phyloP scores from a whole-genome alignment of 2,329 filamentous ascomycete species.

The Cercospora sojina region DNA sequence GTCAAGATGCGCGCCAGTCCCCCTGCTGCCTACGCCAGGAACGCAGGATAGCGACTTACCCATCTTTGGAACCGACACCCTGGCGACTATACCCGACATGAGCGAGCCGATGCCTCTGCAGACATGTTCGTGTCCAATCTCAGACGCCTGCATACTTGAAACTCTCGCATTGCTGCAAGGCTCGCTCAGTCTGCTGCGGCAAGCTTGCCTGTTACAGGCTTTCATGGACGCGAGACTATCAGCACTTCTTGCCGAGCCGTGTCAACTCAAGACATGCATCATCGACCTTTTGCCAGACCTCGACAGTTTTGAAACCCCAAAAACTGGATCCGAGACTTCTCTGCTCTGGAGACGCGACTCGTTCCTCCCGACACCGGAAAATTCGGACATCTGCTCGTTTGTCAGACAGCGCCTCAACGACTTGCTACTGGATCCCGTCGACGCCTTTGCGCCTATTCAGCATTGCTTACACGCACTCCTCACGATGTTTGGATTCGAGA shows the following conservation, averaged over 20 bases:
- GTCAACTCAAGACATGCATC: conserved; percentile 4
- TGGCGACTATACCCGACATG: conserved; percentile 2
- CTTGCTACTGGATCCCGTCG: neutral
- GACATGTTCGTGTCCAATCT: conserved; percentile 3
- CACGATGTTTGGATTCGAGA: neutral
- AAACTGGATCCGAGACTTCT: neutral
- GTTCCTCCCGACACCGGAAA: neutral
- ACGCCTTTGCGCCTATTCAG: conserved; percentile 9
- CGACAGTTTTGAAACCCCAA: neutral
- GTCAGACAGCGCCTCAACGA: conserved; percentile 6
- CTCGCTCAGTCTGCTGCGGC: conserved; percentile 2
- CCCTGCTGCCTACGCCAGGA: conserved; percentile 1
- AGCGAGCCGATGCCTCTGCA: conserved; percentile 4
- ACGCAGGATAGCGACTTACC: neutral
- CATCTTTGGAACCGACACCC: neutral
- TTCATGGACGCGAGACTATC: neutral
- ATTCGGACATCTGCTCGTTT: conserved; percentile 7
- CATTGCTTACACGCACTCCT: neutral
- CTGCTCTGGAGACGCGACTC: conserved; percentile 7
- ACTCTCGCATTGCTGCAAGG: conserved; percentile 10
- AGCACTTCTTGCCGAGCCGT: neutral
- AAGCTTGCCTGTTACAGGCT: neutral
- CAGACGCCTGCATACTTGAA: conserved; percentile 8
- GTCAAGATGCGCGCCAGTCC: neutral
- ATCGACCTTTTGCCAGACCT: neutral